Evolutionary conservation across 257 asterid species (phyloP).

Genomic region (Gynochthodes officinalis): DNA sequence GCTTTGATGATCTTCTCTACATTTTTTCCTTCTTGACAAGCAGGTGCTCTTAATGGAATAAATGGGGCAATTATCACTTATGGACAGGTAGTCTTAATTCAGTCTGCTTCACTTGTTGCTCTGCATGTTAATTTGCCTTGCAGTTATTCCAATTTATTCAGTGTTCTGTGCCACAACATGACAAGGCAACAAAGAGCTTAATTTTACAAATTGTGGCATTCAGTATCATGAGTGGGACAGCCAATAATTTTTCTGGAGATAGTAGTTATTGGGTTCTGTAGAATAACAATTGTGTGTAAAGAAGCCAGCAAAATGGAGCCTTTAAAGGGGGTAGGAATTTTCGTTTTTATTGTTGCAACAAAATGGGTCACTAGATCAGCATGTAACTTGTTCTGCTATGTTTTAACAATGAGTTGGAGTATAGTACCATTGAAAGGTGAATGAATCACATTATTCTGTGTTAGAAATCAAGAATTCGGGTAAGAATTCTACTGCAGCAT

Average conservation of each 20-base stretch:
- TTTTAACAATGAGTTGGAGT: neutral
- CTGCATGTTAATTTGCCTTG: constrained; percentile 9
- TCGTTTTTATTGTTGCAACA: neutral
- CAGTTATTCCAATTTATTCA: neutral
- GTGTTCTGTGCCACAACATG: neutral
- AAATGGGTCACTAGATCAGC: neutral
- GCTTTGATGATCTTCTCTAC: neutral
- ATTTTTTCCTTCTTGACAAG: constrained; percentile 3
- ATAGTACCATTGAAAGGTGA: neutral
- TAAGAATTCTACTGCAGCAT: neutral
- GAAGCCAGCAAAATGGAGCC: neutral
- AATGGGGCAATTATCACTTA: constrained; percentile 76
- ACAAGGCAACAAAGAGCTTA: neutral
- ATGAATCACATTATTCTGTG: neutral
- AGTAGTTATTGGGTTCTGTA: neutral
- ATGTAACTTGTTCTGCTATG: neutral
- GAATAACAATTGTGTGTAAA: constrained; percentile 1
- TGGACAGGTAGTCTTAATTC: constrained; percentile 61
- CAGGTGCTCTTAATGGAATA: constrained; percentile 64
- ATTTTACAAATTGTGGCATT: neutral
- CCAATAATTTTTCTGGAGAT: neutral
- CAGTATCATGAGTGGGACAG: neutral
- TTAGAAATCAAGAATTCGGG: neutral
- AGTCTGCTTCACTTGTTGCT: constrained; percentile 5
- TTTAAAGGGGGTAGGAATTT: neutral